Percentiles rank a stretch among this genome's conserved stretches.
phyloP scores from a whole-genome alignment of 1,139 yeast genomes.

The Keqinozyma sinolaborantium region DNA sequence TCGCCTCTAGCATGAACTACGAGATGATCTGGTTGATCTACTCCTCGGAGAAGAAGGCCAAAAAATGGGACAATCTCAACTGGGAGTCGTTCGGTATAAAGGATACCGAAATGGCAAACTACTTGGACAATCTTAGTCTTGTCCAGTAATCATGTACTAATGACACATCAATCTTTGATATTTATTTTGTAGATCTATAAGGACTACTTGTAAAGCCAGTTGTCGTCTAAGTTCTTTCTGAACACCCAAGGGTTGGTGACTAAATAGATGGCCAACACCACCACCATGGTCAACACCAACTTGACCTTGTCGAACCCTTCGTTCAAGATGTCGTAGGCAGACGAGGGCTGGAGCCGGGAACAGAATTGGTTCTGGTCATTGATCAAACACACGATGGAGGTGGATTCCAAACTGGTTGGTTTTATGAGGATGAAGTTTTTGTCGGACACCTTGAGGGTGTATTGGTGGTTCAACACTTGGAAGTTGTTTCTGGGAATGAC shows the following conservation, averaged over 20 bases:
- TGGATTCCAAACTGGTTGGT: slow-evolving; percentile 78
- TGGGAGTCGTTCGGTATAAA: slow-evolving; percentile 32
- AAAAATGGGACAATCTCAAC: slow-evolving; percentile 12
- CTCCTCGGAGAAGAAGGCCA: slow-evolving; percentile 15
- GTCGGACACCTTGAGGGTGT: slow-evolving; percentile 34
- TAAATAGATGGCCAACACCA: slow-evolving; percentile 42
- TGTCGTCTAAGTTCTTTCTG: slow-evolving; percentile 39
- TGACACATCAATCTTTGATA: slow-evolving; percentile 1
- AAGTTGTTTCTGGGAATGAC: slow-evolving; percentile 47
- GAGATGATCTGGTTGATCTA: slow-evolving; percentile 43
- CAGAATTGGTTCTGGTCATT: slow-evolving; percentile 70
- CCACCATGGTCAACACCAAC: slow-evolving; percentile 56
- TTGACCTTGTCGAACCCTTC: slow-evolving; percentile 65
- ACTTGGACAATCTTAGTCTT: slow-evolving; percentile 11
- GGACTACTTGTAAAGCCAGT: slow-evolving; percentile 25
- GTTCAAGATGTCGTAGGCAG: slow-evolving; percentile 75
- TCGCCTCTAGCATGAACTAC: slow-evolving; percentile 36
- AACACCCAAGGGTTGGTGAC: slow-evolving; percentile 59
- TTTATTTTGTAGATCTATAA: not conserved
- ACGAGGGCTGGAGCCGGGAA: slow-evolving; percentile 75
- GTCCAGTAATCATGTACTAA: slow-evolving; percentile 8
- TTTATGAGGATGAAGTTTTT: slow-evolving; percentile 39
- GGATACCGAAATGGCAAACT: slow-evolving; percentile 19
- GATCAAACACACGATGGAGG: slow-evolving; percentile 64
- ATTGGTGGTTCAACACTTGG: slow-evolving; percentile 35